A percentile compares a stretch with the other conserved stretches of the same genome.
These are phyloP conservation scores for Asterionellopsis glacialis DNA, from an alignment of 108 stramenopile genomes.

Conservation along the genomic window DNA sequence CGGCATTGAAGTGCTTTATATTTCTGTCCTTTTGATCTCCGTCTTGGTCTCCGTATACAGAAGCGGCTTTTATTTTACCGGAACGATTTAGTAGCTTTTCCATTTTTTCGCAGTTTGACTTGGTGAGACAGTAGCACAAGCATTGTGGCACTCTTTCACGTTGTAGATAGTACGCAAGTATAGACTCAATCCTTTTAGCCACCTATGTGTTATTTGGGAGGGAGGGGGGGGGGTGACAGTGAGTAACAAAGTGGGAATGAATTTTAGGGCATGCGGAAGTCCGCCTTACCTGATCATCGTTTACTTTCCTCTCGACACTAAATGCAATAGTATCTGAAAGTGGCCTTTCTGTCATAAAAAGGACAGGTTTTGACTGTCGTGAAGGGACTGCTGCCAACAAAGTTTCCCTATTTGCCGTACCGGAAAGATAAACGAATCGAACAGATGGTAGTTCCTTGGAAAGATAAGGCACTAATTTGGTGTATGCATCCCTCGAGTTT, in stretches of 20 bases:
- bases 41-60: background rate
- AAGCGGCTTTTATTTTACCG: background rate
- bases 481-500: constrained; percentile 1
- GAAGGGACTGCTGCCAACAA: background rate
- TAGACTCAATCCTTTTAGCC: constrained; percentile 1
- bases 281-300: constrained; percentile 1
- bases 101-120: background rate
- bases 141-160: background rate
- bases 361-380: background rate
- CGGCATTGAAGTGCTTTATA: constrained; percentile 2
- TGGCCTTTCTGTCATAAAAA: background rate
- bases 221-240: too few species aligned
- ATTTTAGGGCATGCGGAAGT: background rate
- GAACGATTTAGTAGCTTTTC: background rate
- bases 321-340: constrained; percentile 4
- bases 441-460: background rate
- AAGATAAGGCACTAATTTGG: background rate
- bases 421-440: constrained; percentile 9
- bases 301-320: constrained; percentile 11
- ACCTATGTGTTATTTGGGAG: too few species aligned
- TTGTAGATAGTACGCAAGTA: background rate
- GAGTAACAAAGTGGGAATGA: background rate
- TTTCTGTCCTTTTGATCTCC: background rate
- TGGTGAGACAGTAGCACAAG: constrained; percentile 7
- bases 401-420: background rate